Conservation (phyloP, 2,329 filamentous ascomycete genomes). For the Penicillium sp. region DNA sequence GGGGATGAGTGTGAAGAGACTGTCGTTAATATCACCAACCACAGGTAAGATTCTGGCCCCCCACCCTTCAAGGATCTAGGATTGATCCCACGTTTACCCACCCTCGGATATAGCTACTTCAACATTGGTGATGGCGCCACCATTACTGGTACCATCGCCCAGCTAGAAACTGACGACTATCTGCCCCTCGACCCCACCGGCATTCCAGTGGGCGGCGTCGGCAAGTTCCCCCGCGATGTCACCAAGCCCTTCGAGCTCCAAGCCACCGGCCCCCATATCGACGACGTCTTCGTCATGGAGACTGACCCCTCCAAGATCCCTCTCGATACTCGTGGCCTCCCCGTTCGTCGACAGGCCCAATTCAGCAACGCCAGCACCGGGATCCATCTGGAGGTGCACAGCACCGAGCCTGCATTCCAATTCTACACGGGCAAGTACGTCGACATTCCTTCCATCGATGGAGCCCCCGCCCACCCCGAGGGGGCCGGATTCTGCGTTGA, state of each 20-base stretch:
- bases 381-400: conserved; percentile 80
- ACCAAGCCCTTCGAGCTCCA: conserved; percentile 70
- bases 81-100: neutral
- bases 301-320: conserved; percentile 59
- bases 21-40: conserved; percentile 89
- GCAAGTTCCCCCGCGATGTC: conserved; percentile 62
- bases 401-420: conserved; percentile 94
- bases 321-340: conserved; percentile 63
- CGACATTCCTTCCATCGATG: conserved; percentile 65
- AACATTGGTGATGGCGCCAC: conserved; percentile 61
- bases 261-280: conserved; percentile 70
- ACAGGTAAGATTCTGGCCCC: conserved; percentile 65
- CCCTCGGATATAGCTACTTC: conserved; percentile 56
- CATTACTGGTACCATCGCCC: conserved; percentile 62
- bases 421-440: conserved; percentile 92
- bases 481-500: conserved; percentile 88
- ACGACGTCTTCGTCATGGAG: conserved; percentile 86
- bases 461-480: conserved; percentile 61
- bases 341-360: conserved; percentile 66
- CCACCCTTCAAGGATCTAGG: neutral
- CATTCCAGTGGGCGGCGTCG: conserved; percentile 71
- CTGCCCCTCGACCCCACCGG: conserved; percentile 70
- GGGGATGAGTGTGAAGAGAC: conserved; percentile 81
- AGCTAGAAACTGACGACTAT: conserved; percentile 61
- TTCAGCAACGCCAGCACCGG: conserved; percentile 72